Evolutionary conservation across 768 basidiomycete species (phyloP).

Genomic region (Xerocomellus amylosporus): DNA sequence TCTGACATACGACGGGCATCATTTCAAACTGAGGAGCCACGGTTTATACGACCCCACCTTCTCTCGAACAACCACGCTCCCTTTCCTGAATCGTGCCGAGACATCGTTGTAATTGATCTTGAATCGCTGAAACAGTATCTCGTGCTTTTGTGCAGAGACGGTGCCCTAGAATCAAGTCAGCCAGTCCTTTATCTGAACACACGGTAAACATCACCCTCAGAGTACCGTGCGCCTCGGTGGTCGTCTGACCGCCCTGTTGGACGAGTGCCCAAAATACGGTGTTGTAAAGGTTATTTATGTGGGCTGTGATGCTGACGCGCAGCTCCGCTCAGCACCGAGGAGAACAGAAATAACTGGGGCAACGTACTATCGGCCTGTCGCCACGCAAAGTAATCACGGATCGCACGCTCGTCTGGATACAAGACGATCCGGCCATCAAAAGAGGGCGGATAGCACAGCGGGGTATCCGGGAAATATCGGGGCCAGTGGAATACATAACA

Average conservation of each 20-base stretch:
- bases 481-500: conserved; percentile 88
- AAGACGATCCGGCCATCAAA: conserved; percentile 89
- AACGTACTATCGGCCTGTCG: conserved; percentile 89
- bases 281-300: conserved; percentile 98
- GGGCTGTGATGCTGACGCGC: conserved; percentile 53
- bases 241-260: conserved; percentile 73
- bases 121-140: conserved; percentile 81
- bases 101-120: conserved; percentile 85
- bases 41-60: conserved; percentile 35
- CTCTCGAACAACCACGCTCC: conserved; percentile 76
- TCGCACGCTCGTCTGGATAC: conserved; percentile 69
- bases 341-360: neutral
- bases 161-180: conserved; percentile 62
- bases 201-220: conserved; percentile 52
- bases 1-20: neutral
- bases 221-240: conserved; percentile 76
- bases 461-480: conserved; percentile 67
- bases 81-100: conserved; percentile 73
- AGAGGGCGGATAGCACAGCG: conserved; percentile 79
- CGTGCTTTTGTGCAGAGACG: conserved; percentile 84
- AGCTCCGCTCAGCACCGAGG: conserved; percentile 13
- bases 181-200: neutral
- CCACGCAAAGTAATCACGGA: conserved; percentile 95
- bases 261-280: conserved; percentile 95
- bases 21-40: neutral